phyloP scores from a whole-genome alignment of 129 eudicot species.

The Centrapalus pauciflorus region DNA sequence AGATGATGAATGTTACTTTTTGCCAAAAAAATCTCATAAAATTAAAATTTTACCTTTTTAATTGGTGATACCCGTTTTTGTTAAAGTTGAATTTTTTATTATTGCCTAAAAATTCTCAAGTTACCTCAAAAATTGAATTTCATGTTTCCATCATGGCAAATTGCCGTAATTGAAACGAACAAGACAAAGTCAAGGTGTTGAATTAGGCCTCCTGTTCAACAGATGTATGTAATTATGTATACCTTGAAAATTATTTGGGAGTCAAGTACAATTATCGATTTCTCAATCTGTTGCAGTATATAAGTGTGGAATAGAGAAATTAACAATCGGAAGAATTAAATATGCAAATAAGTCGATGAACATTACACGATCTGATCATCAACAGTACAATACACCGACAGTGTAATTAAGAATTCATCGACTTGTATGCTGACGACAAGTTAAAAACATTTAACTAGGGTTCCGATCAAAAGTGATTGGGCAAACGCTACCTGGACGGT shows the following conservation, averaged over 20 bases:
- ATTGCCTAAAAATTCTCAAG: too few relatives aligned
- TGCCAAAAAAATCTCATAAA: too few relatives aligned
- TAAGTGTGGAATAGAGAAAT: neutral
- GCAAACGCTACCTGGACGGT: constrained; percentile 42
- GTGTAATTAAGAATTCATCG: neutral
- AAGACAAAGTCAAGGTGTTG: neutral
- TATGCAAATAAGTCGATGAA: neutral
- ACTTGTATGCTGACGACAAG: neutral
- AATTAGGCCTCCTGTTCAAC: neutral
- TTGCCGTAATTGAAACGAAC: neutral
- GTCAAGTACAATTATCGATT: neutral
- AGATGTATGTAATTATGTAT: too few relatives aligned
- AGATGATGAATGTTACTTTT: too few relatives aligned
- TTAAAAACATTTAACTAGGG: constrained; percentile 12
- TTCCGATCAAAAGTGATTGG: constrained; percentile 8
- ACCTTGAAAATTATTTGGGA: neutral
- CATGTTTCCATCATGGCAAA: too few relatives aligned
- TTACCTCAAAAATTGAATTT: too few relatives aligned
- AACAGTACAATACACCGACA: neutral
- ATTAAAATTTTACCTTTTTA: too few relatives aligned
- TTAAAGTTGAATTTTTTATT: too few relatives aligned
- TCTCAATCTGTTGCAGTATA: neutral
- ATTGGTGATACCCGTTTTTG: too few relatives aligned
- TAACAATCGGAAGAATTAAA: neutral
- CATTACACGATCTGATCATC: neutral